Evolutionary conservation across 140 eudicot species (phyloP).

Genomic region (Oenanthe javanica): DNA sequence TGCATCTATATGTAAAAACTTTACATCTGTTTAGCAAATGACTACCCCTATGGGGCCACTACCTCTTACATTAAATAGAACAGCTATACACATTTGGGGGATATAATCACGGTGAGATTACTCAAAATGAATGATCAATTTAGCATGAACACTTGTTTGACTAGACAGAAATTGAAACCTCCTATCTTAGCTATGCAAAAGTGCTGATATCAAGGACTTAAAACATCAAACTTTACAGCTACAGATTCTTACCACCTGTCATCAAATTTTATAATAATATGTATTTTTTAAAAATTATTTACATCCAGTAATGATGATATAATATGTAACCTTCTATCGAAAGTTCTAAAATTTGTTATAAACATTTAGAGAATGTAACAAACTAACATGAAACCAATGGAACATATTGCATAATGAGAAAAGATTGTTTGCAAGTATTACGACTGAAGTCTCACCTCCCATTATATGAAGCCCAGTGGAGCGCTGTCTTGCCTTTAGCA

Average conservation of each 20-base stretch:
- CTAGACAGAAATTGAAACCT: background rate
- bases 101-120: background rate
- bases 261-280: background rate
- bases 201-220: background rate
- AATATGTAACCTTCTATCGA: background rate
- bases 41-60: background rate
- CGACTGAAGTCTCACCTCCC: constrained; percentile 28
- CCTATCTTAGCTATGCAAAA: background rate
- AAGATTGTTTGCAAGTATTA: background rate
- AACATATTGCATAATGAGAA: background rate
- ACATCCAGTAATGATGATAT: background rate
- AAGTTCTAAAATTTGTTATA: background rate
- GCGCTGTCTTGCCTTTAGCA: constrained; percentile 34
- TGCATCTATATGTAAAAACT: background rate
- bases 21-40: background rate
- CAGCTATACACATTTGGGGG: background rate
- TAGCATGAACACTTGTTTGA: background rate
- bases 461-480: constrained; percentile 38
- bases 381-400: background rate
- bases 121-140: background rate
- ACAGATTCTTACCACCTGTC: background rate
- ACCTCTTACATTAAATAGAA: background rate
- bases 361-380: background rate
- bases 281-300: too few relatives aligned
- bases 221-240: background rate